Conservation (phyloP, 108 stramenopile species). For the Discostella stelligeroides region DNA sequence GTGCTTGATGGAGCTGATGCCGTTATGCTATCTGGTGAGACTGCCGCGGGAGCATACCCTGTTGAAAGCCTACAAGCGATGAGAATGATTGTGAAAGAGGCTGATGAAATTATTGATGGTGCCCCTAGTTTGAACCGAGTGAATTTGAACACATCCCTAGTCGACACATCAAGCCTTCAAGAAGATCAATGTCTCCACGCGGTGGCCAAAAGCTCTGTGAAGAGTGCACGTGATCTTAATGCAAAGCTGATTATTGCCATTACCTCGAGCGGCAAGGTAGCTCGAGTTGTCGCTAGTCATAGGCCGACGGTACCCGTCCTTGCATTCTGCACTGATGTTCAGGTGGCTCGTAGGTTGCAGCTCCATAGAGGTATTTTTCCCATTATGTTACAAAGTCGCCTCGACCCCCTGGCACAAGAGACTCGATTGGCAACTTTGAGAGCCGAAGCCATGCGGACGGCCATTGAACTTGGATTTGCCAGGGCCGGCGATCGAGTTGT, state of each 20-base stretch:
- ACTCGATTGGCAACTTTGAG: constrained; percentile 65
- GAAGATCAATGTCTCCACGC: constrained; percentile 69
- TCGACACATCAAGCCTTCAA: constrained; percentile 31
- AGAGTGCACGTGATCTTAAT: constrained; percentile 56
- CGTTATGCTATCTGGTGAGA: constrained; percentile 78
- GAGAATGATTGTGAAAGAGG: constrained; percentile 61
- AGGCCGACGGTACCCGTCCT: constrained; percentile 68
- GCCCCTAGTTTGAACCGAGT: constrained; percentile 39
- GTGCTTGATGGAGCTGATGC: constrained; percentile 77
- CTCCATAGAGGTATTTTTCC: constrained; percentile 61
- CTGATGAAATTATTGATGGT: constrained; percentile 57
- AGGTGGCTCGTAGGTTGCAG: constrained; percentile 67
- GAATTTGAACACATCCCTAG: constrained; percentile 32
- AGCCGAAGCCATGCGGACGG: constrained; percentile 71
- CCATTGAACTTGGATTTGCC: constrained; percentile 69
- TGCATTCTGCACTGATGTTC: constrained; percentile 67
- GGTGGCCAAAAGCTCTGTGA: constrained; percentile 59
- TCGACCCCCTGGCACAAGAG: constrained; percentile 42
- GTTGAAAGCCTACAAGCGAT: constrained; percentile 62
- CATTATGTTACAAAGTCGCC: constrained; percentile 53
- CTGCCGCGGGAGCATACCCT: constrained; percentile 75
- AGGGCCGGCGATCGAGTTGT: constrained; percentile 67
- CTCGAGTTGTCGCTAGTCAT: constrained; percentile 62
- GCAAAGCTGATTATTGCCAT: constrained; percentile 66
- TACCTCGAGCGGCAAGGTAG: constrained; percentile 51